Base-by-base conservation (phyloP, 768 basidiomycete species). In the Tephrocybe sp. region DNA sequence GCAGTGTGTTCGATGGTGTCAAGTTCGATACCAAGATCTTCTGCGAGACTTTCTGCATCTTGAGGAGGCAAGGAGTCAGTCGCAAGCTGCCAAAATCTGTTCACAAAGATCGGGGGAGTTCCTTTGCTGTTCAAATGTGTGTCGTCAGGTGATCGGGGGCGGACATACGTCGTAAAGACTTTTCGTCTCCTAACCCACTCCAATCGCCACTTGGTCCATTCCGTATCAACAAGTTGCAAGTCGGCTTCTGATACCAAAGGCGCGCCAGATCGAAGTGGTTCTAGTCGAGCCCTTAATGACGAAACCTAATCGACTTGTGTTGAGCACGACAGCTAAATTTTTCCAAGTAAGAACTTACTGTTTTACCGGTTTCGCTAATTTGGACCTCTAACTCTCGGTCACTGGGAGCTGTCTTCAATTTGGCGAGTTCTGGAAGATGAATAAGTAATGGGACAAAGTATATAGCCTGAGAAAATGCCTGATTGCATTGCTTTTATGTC, bases 101-200 rank as follows among this genome's bases (percentile, higher is more conserved):
- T 32, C n/a, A 54, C 22, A n/a, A 43, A 31, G 36, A 33, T 36
- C 13, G 6, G 8, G 6, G 39, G 7, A 51, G 47, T n/a, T 12
- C 20, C 8, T 17, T 12, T 34, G 33, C 13, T 12, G 3, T 40
- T 16, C n/a, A 9, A 8, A 3, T 20, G 31, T 10, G 30, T 31
- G 17, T 11, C 5, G 49, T 14, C 41, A 13, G 26, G 8, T 7
- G 8, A 16, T 23, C 14, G 16, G 38, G 23, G 34, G 26, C 19
- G 39, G 16, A 75, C 85, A 61, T 72, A 91, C 91, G 73, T 79
- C 51, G 73, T 79, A 68, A 92, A 96, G 2, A 87, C 70, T 63
- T 89, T 93, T 62, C 78, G 81, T 49, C 93, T 76, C 19, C 78
- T 75, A 31, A 80, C 66, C 93, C 93, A 96, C 70, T 93, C 87